phyloP scores from a whole-genome alignment of 2,329 filamentous ascomycete species.

The Huntiella abstrusa region DNA sequence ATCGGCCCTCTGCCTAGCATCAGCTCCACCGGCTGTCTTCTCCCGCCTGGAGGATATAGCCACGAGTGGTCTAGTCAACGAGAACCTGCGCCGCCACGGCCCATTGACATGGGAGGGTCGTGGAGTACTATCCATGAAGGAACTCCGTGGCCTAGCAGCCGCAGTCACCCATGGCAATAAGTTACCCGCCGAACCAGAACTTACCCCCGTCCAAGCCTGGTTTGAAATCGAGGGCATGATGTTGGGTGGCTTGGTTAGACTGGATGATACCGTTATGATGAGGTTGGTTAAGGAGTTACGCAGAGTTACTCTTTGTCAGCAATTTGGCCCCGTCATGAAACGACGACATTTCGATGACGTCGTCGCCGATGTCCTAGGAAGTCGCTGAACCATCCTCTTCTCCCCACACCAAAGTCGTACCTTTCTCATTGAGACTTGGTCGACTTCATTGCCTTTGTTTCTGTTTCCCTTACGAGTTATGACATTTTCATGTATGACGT shows the following conservation, averaged over 20 bases:
- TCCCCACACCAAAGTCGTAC: neutral
- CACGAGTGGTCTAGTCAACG: neutral
- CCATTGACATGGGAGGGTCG: slow-evolving; percentile 7
- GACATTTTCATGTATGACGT: slow-evolving; percentile 1
- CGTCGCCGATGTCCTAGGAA: slow-evolving; percentile 2
- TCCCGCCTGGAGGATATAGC: slow-evolving; percentile 7
- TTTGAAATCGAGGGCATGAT: slow-evolving; percentile 8
- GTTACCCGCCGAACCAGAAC: slow-evolving; percentile 1
- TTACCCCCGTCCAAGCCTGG: slow-evolving; percentile 10
- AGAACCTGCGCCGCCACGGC: slow-evolving; percentile 1
- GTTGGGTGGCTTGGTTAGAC: neutral
- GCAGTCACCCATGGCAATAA: neutral
- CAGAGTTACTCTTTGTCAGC: neutral
- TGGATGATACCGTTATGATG: too few species aligned
- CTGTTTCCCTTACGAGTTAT: neutral
- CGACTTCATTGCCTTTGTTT: too few species aligned
- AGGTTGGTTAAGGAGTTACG: neutral
- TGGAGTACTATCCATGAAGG: slow-evolving; percentile 6
- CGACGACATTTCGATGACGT: slow-evolving; percentile 7
- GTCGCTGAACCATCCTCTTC: too few species aligned
- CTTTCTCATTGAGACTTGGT: neutral
- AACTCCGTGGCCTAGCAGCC: slow-evolving; percentile 3
- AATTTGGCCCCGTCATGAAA: slow-evolving; percentile 7
- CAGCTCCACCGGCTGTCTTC: slow-evolving; percentile 6
- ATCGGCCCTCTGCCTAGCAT: slow-evolving; percentile 7